phyloP scores from a whole-genome alignment of 73 alveolate genomes.

The Tetrahymena malaccensis region DNA sequence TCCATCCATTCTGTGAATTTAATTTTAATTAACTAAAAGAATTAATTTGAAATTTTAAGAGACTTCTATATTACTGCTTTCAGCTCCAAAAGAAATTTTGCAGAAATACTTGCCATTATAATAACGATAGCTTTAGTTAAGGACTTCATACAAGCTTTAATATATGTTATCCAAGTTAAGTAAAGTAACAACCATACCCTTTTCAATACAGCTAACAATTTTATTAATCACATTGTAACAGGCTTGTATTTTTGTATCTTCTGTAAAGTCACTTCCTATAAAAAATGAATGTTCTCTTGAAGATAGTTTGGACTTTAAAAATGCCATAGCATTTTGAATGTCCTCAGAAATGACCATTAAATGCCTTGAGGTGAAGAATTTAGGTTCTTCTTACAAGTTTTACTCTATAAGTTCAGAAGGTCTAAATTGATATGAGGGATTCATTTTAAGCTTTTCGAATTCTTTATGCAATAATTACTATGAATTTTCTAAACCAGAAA shows the following conservation, averaged over 20 bases:
- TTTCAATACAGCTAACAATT: background rate
- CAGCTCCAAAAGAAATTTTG: slow-evolving; percentile 15
- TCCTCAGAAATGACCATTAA: slow-evolving; percentile 15
- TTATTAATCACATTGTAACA: background rate
- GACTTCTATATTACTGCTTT: background rate
- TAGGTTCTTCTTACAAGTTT: background rate
- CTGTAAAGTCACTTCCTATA: slow-evolving; percentile 1
- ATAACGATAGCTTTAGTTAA: slow-evolving; percentile 6
- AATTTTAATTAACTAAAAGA: background rate
- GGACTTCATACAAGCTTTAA: slow-evolving; percentile 22
- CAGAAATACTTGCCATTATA: background rate
- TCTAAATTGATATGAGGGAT: background rate
- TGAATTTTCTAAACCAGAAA: background rate
- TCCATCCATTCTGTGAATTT: background rate
- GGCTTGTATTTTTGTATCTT: background rate
- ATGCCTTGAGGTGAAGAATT: background rate
- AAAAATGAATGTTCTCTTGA: background rate
- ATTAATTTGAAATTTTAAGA: background rate
- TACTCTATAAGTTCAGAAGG: background rate
- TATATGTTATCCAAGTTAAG: slow-evolving; percentile 14
- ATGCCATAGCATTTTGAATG: background rate
- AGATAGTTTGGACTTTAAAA: background rate
- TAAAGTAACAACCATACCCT: slow-evolving; percentile 5
- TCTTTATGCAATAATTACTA: background rate
- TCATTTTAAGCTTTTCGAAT: background rate